A percentile compares a stretch with the other conserved stretches of the same genome.
phyloP scores from a whole-genome alignment of 2,329 filamentous ascomycete genomes.

The Alternaria brassicicola region DNA sequence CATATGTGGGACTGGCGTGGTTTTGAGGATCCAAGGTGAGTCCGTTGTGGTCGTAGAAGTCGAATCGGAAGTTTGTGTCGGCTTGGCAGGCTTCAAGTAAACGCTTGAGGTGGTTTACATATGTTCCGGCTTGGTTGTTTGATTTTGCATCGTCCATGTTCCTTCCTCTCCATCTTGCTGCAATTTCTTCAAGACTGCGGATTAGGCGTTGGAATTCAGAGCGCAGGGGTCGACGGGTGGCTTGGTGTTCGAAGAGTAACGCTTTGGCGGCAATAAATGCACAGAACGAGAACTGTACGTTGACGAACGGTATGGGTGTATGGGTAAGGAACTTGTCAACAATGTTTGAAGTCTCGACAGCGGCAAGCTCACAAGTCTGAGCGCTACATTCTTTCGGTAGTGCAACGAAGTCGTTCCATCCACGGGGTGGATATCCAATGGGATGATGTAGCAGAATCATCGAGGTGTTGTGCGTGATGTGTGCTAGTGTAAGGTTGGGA shows the following conservation, averaged over 20 bases:
- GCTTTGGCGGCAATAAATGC: slow-evolving; percentile 43
- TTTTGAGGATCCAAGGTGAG: slow-evolving; percentile 23
- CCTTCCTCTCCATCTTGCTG: slow-evolving; percentile 29
- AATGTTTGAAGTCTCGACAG: slow-evolving; percentile 42
- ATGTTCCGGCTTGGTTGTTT: slow-evolving; percentile 34
- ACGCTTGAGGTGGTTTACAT: slow-evolving; percentile 34
- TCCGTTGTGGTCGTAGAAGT: slow-evolving; percentile 44
- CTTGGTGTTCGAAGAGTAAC: slow-evolving; percentile 37
- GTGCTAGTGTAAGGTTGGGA: slow-evolving; percentile 43
- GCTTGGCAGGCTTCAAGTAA: slow-evolving; percentile 29
- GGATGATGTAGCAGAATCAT: slow-evolving; percentile 45
- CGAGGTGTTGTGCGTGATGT: slow-evolving; percentile 45
- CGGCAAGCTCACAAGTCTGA: slow-evolving; percentile 43
- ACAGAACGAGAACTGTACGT: slow-evolving; percentile 44
- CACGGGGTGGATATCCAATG: slow-evolving; percentile 38
- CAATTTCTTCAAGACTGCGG: slow-evolving; percentile 38
- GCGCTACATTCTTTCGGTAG: slow-evolving; percentile 42
- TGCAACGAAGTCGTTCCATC: slow-evolving; percentile 42
- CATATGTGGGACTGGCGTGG: slow-evolving; percentile 23
- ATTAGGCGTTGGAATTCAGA: slow-evolving; percentile 35
- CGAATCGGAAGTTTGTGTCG: slow-evolving; percentile 31
- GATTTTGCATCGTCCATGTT: not conserved
- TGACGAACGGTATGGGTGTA: slow-evolving; percentile 41
- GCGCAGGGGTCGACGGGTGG: slow-evolving; percentile 20
- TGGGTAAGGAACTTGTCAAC: slow-evolving; percentile 42